Evolutionary conservation across 176 grass and related monocot genomes (phyloP).

Genomic region (Thinopyrum elongatum): DNA sequence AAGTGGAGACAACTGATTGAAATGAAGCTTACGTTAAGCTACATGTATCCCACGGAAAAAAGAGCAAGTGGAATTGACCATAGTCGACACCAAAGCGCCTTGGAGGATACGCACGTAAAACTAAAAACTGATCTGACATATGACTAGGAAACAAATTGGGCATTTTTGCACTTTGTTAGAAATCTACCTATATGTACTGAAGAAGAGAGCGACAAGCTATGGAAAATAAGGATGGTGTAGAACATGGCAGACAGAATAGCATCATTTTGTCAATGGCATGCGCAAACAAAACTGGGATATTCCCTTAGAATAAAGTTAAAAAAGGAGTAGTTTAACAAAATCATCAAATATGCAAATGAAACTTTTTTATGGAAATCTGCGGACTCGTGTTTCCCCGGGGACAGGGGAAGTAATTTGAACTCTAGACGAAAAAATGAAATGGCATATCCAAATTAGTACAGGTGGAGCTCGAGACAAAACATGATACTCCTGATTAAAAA

Average conservation of each 20-base stretch:
- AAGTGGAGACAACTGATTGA: conserved; percentile 19
- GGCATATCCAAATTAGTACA: conserved; percentile 21
- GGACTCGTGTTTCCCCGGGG: not conserved
- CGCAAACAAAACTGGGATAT: not conserved
- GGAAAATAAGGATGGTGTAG: not conserved
- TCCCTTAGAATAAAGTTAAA: not conserved
- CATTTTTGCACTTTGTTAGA: not conserved
- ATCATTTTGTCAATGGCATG: conserved; percentile 13
- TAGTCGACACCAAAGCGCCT: not conserved
- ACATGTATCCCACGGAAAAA: conserved; percentile 19
- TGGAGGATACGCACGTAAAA: conserved; percentile 4
- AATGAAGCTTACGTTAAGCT: conserved; percentile 47
- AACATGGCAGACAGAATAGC: not conserved
- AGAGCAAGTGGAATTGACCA: conserved; percentile 17
- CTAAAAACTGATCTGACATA: not conserved
- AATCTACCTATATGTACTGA: not conserved
- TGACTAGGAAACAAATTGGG: not conserved
- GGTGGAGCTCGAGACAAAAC: conserved; percentile 25
- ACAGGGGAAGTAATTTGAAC: not conserved
- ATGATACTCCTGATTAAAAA: not conserved
- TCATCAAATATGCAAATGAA: not conserved
- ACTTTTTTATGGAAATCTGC: not conserved
- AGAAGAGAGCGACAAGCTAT: not conserved
- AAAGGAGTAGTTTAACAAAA: not conserved
- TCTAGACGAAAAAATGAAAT: not conserved